Conservation (phyloP, 441 rosid species). For the Kokia cookei region DNA sequence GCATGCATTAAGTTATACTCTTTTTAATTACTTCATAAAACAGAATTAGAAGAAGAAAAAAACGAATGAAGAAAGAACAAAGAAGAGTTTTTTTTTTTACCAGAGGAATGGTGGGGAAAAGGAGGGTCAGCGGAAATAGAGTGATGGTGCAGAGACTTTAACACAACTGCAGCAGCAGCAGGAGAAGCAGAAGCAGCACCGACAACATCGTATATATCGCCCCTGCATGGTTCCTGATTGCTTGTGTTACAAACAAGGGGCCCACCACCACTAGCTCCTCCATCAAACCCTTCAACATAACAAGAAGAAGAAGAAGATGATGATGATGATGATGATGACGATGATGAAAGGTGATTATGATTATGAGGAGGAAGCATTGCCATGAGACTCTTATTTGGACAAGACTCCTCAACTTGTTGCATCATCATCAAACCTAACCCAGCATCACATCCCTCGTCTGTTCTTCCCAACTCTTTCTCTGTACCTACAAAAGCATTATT, state of each 20-base stretch:
- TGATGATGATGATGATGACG: constrained; percentile 8
- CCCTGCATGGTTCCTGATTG: constrained; percentile 32
- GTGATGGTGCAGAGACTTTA: constrained; percentile 13
- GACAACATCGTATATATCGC: constrained; percentile 40
- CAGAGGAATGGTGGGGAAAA: constrained; percentile 26
- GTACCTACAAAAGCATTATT: constrained; percentile 17
- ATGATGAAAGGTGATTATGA: neutral
- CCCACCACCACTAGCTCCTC: constrained; percentile 21
- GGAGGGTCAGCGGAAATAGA: constrained; percentile 19
- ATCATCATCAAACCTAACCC: constrained; percentile 28
- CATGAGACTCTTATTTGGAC: constrained; percentile 18
- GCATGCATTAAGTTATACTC: neutral
- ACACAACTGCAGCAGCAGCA: neutral
- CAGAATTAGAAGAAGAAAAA: neutral
- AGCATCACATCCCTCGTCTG: constrained; percentile 23
- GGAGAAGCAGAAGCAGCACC: constrained; percentile 17
- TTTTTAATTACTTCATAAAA: neutral
- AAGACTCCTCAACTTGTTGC: constrained; percentile 18
- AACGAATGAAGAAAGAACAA: neutral
- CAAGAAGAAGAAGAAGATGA: constrained; percentile 15
- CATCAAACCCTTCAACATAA: constrained; percentile 13
- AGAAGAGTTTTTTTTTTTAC: constrained; percentile 16
- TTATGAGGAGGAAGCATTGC: constrained; percentile 13
- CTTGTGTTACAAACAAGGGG: constrained; percentile 36
- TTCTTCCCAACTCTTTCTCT: constrained; percentile 19